phyloP scores from a whole-genome alignment of 1,284 basidiomycete species.

The Hypsizygus ulmarius region DNA sequence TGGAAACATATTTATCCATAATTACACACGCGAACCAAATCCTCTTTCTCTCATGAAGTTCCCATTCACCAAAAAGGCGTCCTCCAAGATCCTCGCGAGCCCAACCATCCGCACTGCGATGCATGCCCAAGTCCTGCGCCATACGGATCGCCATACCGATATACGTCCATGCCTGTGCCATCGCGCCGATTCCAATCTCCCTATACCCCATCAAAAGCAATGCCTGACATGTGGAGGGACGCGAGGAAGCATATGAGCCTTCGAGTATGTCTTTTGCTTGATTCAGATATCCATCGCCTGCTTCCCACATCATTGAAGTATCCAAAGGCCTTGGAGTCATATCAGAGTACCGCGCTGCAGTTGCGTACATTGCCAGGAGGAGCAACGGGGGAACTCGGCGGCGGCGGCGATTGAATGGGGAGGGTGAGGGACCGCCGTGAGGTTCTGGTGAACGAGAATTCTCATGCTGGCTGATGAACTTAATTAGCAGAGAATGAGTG shows the following conservation, averaged over 20 bases:
- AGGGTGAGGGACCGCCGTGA: constrained; percentile 28
- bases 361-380: constrained; percentile 74
- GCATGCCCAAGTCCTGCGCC: constrained; percentile 87
- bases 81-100: constrained; percentile 54
- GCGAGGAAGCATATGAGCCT: constrained; percentile 58
- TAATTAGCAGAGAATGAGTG: not conserved
- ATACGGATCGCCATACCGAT: constrained; percentile 77
- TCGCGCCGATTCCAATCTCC: constrained; percentile 83
- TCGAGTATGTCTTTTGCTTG: constrained; percentile 71
- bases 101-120: constrained; percentile 78
- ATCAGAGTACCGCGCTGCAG: constrained; percentile 68
- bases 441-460: constrained; percentile 26
- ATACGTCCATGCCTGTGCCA: constrained; percentile 84
- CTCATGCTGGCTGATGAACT: constrained; percentile 10
- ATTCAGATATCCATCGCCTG: constrained; percentile 73
- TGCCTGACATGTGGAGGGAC: constrained; percentile 73
- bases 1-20: constrained; percentile 79
- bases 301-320: constrained; percentile 71
- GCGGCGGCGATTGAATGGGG: constrained; percentile 39
- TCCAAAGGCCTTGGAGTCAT: constrained; percentile 43
- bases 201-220: constrained; percentile 78
- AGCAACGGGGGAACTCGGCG: constrained; percentile 63
- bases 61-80: constrained; percentile 58
- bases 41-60: constrained; percentile 71
- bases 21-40: constrained; percentile 82